These are phyloP conservation scores for Kwoniella botswanensis DNA, from an alignment of 768 basidiomycete genomes.

Conservation along the genomic window DNA sequence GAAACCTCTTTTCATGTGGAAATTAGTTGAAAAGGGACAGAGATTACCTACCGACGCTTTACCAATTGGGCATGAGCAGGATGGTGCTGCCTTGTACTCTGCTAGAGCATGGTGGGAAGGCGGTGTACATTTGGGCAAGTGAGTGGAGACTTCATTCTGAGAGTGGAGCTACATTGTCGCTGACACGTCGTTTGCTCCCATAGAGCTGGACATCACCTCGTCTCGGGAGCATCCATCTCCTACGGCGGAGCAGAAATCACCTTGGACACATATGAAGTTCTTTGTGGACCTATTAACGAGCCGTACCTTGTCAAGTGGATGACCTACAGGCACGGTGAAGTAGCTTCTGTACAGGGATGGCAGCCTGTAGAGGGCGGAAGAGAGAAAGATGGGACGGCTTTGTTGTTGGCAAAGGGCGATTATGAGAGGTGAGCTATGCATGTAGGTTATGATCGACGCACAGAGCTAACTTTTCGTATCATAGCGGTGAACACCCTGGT, in stretches of 20 bases:
- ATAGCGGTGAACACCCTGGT: slow-evolving; percentile 50
- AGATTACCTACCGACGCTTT: slow-evolving; percentile 47
- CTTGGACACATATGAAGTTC: slow-evolving; percentile 51
- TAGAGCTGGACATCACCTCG: slow-evolving; percentile 41
- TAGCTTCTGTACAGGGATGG: slow-evolving; percentile 39
- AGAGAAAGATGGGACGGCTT: slow-evolving; percentile 42
- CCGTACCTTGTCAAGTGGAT: slow-evolving; percentile 50
- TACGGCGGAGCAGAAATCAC: slow-evolving; percentile 50
- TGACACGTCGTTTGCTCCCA: not conserved
- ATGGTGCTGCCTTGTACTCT: slow-evolving; percentile 44
- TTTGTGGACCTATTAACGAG: slow-evolving; percentile 47
- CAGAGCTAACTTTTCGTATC: slow-evolving; percentile 3
- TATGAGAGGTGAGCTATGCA: slow-evolving; percentile 47
- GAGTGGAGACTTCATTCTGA: slow-evolving; percentile 17
- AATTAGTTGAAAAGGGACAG: slow-evolving; percentile 48
- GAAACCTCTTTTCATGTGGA: slow-evolving; percentile 52
- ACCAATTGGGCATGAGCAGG: slow-evolving; percentile 49
- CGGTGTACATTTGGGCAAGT: slow-evolving; percentile 55
- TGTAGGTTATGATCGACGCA: no score
- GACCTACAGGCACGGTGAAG: slow-evolving; percentile 46
- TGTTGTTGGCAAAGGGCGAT: slow-evolving; percentile 52
- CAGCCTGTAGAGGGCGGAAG: slow-evolving; percentile 55
- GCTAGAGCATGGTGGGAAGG: slow-evolving; percentile 52
- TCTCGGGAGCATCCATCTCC: slow-evolving; percentile 46
- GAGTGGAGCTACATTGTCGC: not conserved